Evolutionary conservation across 2,329 filamentous ascomycete genomes (phyloP).

Genomic region (Botrytis squamosa): DNA sequence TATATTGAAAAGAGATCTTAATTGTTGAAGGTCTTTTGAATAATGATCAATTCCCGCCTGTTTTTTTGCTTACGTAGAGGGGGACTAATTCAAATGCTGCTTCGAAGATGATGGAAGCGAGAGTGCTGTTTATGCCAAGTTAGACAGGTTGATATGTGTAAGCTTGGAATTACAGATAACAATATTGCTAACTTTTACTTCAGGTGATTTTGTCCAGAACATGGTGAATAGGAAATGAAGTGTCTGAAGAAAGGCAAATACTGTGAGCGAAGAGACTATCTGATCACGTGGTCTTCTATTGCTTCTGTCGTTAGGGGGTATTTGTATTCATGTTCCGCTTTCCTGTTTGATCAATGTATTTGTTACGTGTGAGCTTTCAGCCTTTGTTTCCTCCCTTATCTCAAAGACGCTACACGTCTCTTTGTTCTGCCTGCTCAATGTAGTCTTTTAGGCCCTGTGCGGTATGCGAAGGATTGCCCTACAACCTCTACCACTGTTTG

Average conservation of each 20-base stretch:
- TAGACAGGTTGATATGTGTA: slow-evolving; percentile 66
- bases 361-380: background rate
- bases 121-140: slow-evolving; percentile 60
- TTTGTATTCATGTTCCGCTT: background rate
- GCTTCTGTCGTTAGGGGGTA: too few relatives aligned
- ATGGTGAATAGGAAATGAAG: slow-evolving; percentile 39
- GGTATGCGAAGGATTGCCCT: background rate
- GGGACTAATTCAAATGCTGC: slow-evolving; percentile 47
- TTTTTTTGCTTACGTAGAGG: too few relatives aligned
- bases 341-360: background rate
- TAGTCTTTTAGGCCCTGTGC: background rate
- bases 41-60: too few relatives aligned
- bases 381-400: background rate
- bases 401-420: too few relatives aligned
- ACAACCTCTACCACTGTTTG: background rate
- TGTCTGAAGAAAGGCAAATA: slow-evolving; percentile 29
- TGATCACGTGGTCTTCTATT: background rate
- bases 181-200: slow-evolving; percentile 36
- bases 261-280: background rate
- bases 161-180: background rate
- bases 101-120: slow-evolving; percentile 60
- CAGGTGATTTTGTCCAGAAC: slow-evolving; percentile 23
- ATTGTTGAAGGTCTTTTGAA: too few relatives aligned
- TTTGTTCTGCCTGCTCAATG: background rate
- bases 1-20: too few relatives aligned